Evolutionary conservation across 768 basidiomycete genomes (phyloP).

Genomic region (Tricholoma sp.): DNA sequence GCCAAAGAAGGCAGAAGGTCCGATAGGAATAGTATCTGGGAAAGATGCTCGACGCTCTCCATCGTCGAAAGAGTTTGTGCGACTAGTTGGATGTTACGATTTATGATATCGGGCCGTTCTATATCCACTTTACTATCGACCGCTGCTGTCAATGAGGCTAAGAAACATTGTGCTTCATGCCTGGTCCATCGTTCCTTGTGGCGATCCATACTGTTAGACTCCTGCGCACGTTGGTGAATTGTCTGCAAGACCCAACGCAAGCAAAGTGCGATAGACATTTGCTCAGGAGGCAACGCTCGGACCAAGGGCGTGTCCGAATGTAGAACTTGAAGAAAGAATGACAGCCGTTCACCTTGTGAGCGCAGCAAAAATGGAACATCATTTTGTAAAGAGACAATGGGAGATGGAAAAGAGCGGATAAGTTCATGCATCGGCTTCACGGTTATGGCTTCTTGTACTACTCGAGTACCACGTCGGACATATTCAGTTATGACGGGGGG

Average conservation of each 20-base stretch:
- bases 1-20: conserved; percentile 40
- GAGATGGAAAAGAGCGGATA: conserved; percentile 34
- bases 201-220: conserved; percentile 48
- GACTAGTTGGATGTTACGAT: conserved; percentile 62
- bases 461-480: conserved; percentile 62
- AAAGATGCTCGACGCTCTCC: conserved; percentile 55
- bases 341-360: conserved; percentile 45
- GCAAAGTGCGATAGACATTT: conserved; percentile 47
- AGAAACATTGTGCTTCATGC: conserved; percentile 54
- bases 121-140: conserved; percentile 1
- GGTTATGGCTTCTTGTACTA: conserved; percentile 52
- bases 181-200: conserved; percentile 68
- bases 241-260: conserved; percentile 58
- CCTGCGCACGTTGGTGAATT: conserved; percentile 47
- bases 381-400: conserved; percentile 20
- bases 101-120: conserved; percentile 35
- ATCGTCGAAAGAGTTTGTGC: conserved; percentile 59
- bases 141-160: conserved; percentile 40
- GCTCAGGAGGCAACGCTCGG: conserved; percentile 38
- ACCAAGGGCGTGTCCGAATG: conserved; percentile 49
- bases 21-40: conserved; percentile 56
- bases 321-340: conserved; percentile 50
- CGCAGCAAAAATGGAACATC: conserved; percentile 43
- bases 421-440: conserved; percentile 47
- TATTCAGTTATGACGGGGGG: conserved; percentile 46